phyloP scores from a whole-genome alignment of 371 early-diverging fungal genomes.

The Rhizomucor miehei region DNA sequence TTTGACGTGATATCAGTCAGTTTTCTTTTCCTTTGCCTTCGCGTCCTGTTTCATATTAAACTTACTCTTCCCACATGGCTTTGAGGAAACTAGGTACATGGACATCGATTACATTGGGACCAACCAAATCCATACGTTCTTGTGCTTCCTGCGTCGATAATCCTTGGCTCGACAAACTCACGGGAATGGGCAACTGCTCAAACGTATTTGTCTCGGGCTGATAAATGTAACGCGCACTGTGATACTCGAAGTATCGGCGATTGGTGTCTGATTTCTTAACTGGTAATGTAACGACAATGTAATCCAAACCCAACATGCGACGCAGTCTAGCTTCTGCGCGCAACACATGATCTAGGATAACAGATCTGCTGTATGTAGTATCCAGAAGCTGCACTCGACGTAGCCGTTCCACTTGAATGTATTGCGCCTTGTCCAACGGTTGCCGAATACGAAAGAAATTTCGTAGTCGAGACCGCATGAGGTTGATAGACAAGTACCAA shows the following conservation, averaged over 20 bases:
- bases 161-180: slow-evolving; percentile 56
- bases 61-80: slow-evolving; percentile 55
- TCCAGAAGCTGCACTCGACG: slow-evolving; percentile 24
- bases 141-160: slow-evolving; percentile 53
- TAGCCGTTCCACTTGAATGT: slow-evolving; percentile 66
- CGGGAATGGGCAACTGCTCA: slow-evolving; percentile 46
- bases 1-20: no score
- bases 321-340: no score
- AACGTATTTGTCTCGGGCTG: slow-evolving; percentile 46
- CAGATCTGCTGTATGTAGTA: no score
- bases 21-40: no score
- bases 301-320: slow-evolving; percentile 28
- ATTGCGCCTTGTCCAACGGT: slow-evolving; percentile 46
- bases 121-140: slow-evolving; percentile 57
- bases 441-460: slow-evolving; percentile 68
- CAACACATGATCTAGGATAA: no score
- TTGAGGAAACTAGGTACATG: slow-evolving; percentile 50
- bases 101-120: slow-evolving; percentile 71
- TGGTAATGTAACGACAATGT: slow-evolving; percentile 34
- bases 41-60: no score
- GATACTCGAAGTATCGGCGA: slow-evolving; percentile 65
- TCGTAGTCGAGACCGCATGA: slow-evolving; percentile 39
- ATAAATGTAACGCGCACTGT: slow-evolving; percentile 74
- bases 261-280: slow-evolving; percentile 49
- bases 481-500: slow-evolving; percentile 58